Base-by-base conservation (phyloP, 805 yeast genomes). In the Wickerhamomyces queroliae region DNA sequence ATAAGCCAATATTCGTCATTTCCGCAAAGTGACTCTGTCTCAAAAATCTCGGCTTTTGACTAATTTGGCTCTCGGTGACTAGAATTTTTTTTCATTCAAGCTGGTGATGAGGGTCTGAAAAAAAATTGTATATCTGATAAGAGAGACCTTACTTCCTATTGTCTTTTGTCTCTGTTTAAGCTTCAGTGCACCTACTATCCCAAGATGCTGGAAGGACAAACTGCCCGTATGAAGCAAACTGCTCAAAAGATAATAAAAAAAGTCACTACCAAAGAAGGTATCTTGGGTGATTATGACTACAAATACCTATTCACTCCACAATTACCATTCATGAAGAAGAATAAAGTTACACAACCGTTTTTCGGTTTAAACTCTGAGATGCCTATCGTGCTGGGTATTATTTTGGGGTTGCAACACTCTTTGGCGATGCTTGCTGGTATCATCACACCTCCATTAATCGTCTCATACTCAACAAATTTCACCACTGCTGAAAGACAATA, bases 391-490 rank as follows among this genome's bases (percentile, higher is more conserved):
- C 66, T 89, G 43, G 95, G 95, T 1, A 62, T 83, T 39, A 44
- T 88, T 10, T 70, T 89, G 32, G 96, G 96, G 13, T 70, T 89
- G 45, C 96, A 89, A 63, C 97, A 89, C 57, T 70, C 95, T 1
- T 62, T 89, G 49, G 80, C 96, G 21, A 88, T 89, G 96, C 66
- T 89, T 64, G 96, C 96, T 9, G 96, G 96, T 54, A 76, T 89
- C 37, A 82, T 84, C 31, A 70, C 93, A 10, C 95, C 96, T 4
- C 91, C 95, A 3, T 62, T 89, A 39, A 66, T 89, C 44, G 83
- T 87, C 32, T 68, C 89, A 1, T 55, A 67, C 16, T 61, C 74
- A 17, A 88, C 91, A n/a, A 70, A 82, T 55, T 69, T 90, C 37
- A 64, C 64, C 22, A 48, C 67, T 11, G 69, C 61, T 2, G 46